phyloP scores from a whole-genome alignment of 2,329 filamentous ascomycete genomes.

The Mollisia scopiformis region DNA sequence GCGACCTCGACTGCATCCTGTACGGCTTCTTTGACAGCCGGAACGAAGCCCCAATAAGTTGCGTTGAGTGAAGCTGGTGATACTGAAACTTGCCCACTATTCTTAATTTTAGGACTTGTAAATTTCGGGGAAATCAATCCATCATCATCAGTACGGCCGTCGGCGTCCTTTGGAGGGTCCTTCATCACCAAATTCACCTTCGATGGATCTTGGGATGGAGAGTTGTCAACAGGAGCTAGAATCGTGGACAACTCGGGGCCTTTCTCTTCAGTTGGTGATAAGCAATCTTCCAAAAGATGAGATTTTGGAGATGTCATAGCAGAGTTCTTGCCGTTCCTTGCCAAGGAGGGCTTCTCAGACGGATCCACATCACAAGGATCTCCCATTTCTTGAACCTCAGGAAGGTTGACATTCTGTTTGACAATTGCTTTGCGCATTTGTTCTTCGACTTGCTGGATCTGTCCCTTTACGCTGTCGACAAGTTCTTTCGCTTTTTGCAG shows the following conservation, averaged over 20 bases:
- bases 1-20: constrained; percentile 33
- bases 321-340: neutral
- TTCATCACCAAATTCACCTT: neutral
- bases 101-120: too few species aligned
- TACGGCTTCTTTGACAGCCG: constrained; percentile 30
- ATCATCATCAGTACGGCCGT: neutral
- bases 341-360: neutral
- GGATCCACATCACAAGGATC: neutral
- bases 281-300: constrained; percentile 2
- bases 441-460: constrained; percentile 15
- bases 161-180: neutral
- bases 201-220: neutral
- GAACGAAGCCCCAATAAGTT: constrained; percentile 35
- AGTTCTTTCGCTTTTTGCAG: constrained; percentile 23
- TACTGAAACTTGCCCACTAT: neutral
- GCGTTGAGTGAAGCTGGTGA: constrained; percentile 23
- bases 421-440: constrained; percentile 1
- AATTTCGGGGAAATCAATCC: neutral
- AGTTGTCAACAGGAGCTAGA: neutral
- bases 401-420: neutral
- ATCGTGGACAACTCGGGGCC: neutral
- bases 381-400: neutral
- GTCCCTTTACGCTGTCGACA: constrained; percentile 15
- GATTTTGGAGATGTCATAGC: neutral
- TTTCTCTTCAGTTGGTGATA: neutral